Base-by-base conservation (phyloP, 2,329 filamentous ascomycete genomes). In the Cercospora brassicicola region DNA sequence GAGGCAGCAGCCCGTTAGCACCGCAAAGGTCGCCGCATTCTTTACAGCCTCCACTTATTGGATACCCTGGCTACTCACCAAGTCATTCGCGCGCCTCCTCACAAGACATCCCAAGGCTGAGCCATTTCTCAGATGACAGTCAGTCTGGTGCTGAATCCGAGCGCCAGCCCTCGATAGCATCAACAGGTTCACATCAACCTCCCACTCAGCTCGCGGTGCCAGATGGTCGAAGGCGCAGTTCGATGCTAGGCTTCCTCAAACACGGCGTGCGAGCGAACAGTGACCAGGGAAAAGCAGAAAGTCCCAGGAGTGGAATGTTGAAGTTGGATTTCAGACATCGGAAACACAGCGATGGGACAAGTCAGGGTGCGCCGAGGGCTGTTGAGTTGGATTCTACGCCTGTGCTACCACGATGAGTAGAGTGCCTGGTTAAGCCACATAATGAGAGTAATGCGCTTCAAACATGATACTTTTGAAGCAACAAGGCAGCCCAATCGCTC, bases 331-430 rank as follows among this genome's bases (percentile, higher is more conserved):
- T 57, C 13, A 57, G 53, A 20, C 30, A 30, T n/a, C 13, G 53
- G 30, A 57, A 57, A 26, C 53, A 57, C n/a, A 18, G 20, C 3
- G 53, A 57, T 9, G 53, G 30, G 30, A 57, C 26, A 15, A 30
- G 10, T 26, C 53, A 31, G 13, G 53, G 53, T 13, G 20, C 26
- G 26, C 26, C 26, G n/a, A 57, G 11, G 30, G 26, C 53, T 33
- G 53, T 57, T 26, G 53, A 57, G n/a, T 57, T 57, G n/a, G 53
- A 57, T 11, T 57, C 53, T 2, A 57, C 53, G 26, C 53, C 53
- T 57, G 53, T 57, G 26, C 11, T 57, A 3, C 53, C 26, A 10
- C 13, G 53, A 33, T 57, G 53, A 57, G n/a, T 33, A 30, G 7
- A 4, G 1, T 31, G 26, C 18, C 9, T 51, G 45, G 2, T 51